Base-by-base conservation (phyloP, 768 basidiomycete species). In the Boletus reticuloceps region DNA sequence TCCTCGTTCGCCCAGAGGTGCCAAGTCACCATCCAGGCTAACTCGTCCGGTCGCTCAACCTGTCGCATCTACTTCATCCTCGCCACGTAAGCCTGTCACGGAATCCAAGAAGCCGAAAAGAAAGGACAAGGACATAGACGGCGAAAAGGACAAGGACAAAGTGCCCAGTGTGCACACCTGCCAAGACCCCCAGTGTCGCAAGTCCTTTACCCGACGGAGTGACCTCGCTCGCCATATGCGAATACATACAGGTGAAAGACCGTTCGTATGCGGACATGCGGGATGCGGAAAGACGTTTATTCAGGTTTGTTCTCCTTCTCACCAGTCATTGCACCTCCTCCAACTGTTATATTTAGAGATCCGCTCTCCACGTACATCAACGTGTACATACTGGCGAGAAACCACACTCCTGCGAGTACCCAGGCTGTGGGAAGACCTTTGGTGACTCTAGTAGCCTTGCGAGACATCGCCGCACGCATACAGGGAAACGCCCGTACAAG, bases 301-400 rank as follows among this genome's bases (percentile, higher is more conserved):
- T 63, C 92, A 95, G 82, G 92, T 91, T 69, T 51, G 70, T 64
- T 32, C 46, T 37, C 34, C 37, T 39, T 51, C 27, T 53, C 44
- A 27, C 45, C 45, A 25, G 53, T 29, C 17, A 32, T 40, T 34
- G n/a, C 42, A 52, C 46, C 17, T 41, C 39, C 19, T 51, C 56
- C 63, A 48, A 59, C 39, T n/a, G 43, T 43, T 56, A 49, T 62
- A 58, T 56, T 45, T 69, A 96, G 89, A 85, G 91, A 51, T 94
- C 92, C 19, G 93, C 93, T 27, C 76, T 96, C 54, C 90, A 91
- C 57, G 93, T 96, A 2, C 94, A 96, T 69, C 77, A 80, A 48
- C 85, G 94, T 19, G 91, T 93, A 4, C 94, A 96, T 68, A 94
- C 94, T 6, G 94, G 94, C 38, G 94, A 96, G 74, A 91, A 92